Evolutionary conservation across 805 yeast genomes (phyloP), one percentile per base, ranked within the genome.

Genomic region (Teunomyces atbi): DNA sequence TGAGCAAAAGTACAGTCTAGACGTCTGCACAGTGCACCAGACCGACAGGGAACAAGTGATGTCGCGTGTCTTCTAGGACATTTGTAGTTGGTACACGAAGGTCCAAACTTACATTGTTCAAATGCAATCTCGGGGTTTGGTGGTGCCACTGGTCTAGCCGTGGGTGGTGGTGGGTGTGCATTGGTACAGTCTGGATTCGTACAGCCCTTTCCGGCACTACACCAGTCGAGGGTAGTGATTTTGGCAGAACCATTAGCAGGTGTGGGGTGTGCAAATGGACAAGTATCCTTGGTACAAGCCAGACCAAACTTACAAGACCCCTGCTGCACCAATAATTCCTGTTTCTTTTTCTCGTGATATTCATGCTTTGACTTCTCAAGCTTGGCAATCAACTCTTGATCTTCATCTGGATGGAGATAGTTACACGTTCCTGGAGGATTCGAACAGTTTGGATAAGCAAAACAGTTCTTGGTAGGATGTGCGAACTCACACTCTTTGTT

Each of bases 231-330:
- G 13, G 77, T 76, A 12, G 78, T 70, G 34, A 89, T 88, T 55
- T 82, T 81, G 23, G 90, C 89, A 50, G 78, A 82, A 51, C 76
- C 79, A 66, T 86, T 88, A 13, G 89, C 86, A 1, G 95, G 94
- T 0, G 96, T 88, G 38, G 97, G 96, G 61, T 90, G 97, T 20
- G 90, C 96, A 69, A 84, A 89, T 23, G 90, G 89, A 71, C 97
- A 90, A 51, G 80, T 68, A 50, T 82, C 89, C 58, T 86, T 87
- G 19, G 87, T 73, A 66, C 97, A 90, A 33, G 80, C 64, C 19
- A 76, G 72, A 41, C 92, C 94, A 65, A 80, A 90, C 61, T 86
- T 86, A 71, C 97, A 90, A 30, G 84, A 59, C 2, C 79, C 77
- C 54, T 58, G 65, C 40, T 58, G 63, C 40, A 59, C 68, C 54